phyloP scores from a whole-genome alignment of 352 stramenopile species.

The Phytophthora citrophthora region DNA sequence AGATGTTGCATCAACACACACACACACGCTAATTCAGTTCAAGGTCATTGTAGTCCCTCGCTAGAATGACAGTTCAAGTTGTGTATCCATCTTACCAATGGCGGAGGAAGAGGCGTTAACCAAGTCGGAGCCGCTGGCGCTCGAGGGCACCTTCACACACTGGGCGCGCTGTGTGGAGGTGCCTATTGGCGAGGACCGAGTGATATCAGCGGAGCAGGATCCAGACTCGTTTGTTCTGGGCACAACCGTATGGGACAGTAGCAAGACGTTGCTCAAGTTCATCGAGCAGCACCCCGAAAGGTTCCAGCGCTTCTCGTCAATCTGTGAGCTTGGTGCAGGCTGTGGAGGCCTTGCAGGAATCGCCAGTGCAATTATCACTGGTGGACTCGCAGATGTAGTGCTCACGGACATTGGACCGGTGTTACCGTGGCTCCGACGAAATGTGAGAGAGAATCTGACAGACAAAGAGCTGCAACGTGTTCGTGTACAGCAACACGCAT shows the following conservation, averaged over 20 bases:
- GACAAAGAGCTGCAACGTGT: slow-evolving; percentile 65
- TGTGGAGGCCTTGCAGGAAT: slow-evolving; percentile 79
- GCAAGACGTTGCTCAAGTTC: slow-evolving; percentile 88
- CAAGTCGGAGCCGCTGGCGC: slow-evolving; percentile 60
- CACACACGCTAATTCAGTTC: slow-evolving; percentile 11
- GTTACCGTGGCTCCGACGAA: slow-evolving; percentile 78
- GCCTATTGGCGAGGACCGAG: slow-evolving; percentile 44
- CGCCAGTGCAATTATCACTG: slow-evolving; percentile 68
- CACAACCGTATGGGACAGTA: slow-evolving; percentile 87
- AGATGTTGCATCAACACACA: slow-evolving; percentile 30
- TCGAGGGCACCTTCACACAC: slow-evolving; percentile 81
- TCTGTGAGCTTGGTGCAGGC: slow-evolving; percentile 80
- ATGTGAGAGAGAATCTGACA: slow-evolving; percentile 69
- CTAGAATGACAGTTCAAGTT: slow-evolving; percentile 7
- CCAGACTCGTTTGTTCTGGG: slow-evolving; percentile 85
- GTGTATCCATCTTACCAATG: slow-evolving; percentile 41
- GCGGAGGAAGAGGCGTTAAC: slow-evolving; percentile 66
- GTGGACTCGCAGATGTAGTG: slow-evolving; percentile 65
- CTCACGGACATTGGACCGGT: slow-evolving; percentile 83
- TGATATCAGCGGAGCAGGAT: slow-evolving; percentile 72
- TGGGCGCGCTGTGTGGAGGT: slow-evolving; percentile 80
- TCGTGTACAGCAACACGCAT: slow-evolving; percentile 63
- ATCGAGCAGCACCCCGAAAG: slow-evolving; percentile 63
- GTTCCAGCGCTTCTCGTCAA: slow-evolving; percentile 66
- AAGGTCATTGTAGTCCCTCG: slow-evolving; percentile 24